These are phyloP conservation scores for Manihot esculenta DNA, from an alignment of 441 rosid species.

Conservation along the genomic window DNA sequence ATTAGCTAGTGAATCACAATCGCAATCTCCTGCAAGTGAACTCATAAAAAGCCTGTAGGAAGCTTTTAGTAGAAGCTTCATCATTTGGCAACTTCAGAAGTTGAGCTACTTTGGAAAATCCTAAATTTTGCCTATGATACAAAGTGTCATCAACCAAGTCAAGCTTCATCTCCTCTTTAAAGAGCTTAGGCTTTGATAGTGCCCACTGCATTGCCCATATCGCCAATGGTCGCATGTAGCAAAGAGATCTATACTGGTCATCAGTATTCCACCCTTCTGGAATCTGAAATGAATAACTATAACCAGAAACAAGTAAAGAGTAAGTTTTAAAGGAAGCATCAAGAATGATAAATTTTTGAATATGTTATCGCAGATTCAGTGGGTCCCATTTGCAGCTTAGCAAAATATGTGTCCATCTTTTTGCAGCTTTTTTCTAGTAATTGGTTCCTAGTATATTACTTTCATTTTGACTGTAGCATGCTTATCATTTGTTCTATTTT, in stretches of 20 bases:
- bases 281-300: constrained; percentile 79
- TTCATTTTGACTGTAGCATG: background rate
- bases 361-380: background rate
- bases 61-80: constrained; percentile 37
- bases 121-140: constrained; percentile 42
- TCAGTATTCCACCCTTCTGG: constrained; percentile 79
- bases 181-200: constrained; percentile 38
- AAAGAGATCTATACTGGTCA: constrained; percentile 56
- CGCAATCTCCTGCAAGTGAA: constrained; percentile 46
- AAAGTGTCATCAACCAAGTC: constrained; percentile 20
- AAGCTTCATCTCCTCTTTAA: constrained; percentile 20
- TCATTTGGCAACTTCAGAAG: constrained; percentile 58
- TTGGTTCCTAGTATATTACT: background rate
- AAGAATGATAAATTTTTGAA: background rate
- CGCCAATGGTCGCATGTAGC: constrained; percentile 87
- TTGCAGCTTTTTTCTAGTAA: background rate
- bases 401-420: constrained; percentile 43
- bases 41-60: constrained; percentile 54
- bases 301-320: constrained; percentile 10
- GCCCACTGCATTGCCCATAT: constrained; percentile 99
- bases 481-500: background rate
- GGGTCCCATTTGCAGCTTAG: background rate
- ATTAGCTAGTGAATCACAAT: background rate
- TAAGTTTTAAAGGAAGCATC: background rate
- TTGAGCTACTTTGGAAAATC: constrained; percentile 61